phyloP scores from a whole-genome alignment of 352 stramenopile species.

The Pythium apleroticum region DNA sequence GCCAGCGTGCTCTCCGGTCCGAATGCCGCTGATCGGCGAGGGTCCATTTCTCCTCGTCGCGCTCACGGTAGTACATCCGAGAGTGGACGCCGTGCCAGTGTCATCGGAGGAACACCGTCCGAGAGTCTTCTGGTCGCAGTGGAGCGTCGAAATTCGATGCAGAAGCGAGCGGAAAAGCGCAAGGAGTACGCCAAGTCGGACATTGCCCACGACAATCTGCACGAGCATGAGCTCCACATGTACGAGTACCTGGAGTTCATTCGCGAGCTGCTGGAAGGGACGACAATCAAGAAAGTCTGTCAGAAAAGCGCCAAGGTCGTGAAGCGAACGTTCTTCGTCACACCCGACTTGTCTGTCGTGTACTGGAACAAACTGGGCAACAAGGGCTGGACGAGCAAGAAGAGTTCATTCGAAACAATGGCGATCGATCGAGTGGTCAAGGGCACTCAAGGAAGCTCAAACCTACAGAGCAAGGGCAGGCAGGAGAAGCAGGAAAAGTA shows the following conservation, averaged over 20 bases:
- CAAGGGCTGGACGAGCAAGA: slow-evolving; percentile 44
- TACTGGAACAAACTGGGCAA: slow-evolving; percentile 58
- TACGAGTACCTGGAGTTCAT: slow-evolving; percentile 80
- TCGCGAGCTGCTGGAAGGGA: slow-evolving; percentile 53
- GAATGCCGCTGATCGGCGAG: neutral
- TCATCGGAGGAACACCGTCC: slow-evolving; percentile 6
- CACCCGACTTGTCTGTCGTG: slow-evolving; percentile 40
- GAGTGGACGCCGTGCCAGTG: neutral
- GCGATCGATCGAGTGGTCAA: slow-evolving; percentile 52
- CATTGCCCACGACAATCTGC: slow-evolving; percentile 61
- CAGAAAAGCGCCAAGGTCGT: slow-evolving; percentile 61
- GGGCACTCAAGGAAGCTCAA: slow-evolving; percentile 38
- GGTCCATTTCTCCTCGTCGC: neutral
- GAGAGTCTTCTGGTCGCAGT: slow-evolving; percentile 30
- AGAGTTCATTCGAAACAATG: slow-evolving; percentile 45
- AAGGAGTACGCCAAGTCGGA: slow-evolving; percentile 47
- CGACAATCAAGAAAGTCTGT: slow-evolving; percentile 63
- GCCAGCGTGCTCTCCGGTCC: neutral
- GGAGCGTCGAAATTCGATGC: slow-evolving; percentile 44
- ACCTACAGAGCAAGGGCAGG: slow-evolving; percentile 29
- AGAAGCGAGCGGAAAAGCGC: slow-evolving; percentile 47
- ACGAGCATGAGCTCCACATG: slow-evolving; percentile 59
- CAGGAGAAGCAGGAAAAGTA: slow-evolving; percentile 38
- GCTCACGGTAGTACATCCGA: neutral
- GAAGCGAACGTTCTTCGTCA: slow-evolving; percentile 61